Percentiles rank a stretch among this genome's conserved stretches.
phyloP scores from a whole-genome alignment of 768 basidiomycete species.

The Pulveroboletus sp. region DNA sequence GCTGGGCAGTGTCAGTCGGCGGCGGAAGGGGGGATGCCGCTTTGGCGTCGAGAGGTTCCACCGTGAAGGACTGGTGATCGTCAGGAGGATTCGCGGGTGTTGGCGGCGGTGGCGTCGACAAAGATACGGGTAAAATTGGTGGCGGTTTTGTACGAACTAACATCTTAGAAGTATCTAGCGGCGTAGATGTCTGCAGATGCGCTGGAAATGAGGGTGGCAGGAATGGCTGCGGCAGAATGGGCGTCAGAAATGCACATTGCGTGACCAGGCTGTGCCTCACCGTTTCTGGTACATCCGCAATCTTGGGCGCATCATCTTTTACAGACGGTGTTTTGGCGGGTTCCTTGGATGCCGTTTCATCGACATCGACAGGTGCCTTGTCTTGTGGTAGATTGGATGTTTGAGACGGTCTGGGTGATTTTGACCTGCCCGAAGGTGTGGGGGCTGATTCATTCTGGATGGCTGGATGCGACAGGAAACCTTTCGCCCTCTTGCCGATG shows the following conservation, averaged over 20 bases:
- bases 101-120: constrained; percentile 27
- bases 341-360: constrained; percentile 1
- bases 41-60: constrained; percentile 8
- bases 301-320: constrained; percentile 20
- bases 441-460: constrained; percentile 6
- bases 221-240: constrained; percentile 35
- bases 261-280: constrained; percentile 26
- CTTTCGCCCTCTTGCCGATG: constrained; percentile 22
- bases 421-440: constrained; percentile 9
- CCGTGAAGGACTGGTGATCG: constrained; percentile 9
- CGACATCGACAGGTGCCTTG: neutral
- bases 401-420: constrained; percentile 12
- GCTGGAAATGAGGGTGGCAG: constrained; percentile 57
- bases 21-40: constrained; percentile 14
- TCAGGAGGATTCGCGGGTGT: constrained; percentile 17
- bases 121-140: constrained; percentile 34
- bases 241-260: constrained; percentile 12
- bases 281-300: constrained; percentile 36
- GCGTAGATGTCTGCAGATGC: constrained; percentile 54
- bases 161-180: constrained; percentile 26
- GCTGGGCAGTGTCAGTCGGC: constrained; percentile 11
- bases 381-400: neutral
- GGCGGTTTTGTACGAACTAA: constrained; percentile 41
- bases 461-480: neutral
- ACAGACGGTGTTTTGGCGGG: constrained; percentile 1